phyloP scores from a whole-genome alignment of 805 yeast species.

The Jamesozyma piceae region DNA sequence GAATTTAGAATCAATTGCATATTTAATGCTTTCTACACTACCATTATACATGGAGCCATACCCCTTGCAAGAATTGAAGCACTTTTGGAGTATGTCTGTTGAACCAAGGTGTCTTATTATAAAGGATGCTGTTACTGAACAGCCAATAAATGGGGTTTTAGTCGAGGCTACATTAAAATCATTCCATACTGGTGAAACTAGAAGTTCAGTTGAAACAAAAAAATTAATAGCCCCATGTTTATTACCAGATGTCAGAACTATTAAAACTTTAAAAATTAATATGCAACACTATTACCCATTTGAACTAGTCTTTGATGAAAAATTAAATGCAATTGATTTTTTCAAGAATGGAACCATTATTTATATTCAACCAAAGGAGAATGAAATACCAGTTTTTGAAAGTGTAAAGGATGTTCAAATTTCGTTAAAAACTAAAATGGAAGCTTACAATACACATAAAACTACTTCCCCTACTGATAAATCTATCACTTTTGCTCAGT shows the following conservation, averaged over 20 bases:
- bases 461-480: background rate
- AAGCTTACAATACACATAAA: background rate
- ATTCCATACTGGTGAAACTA: background rate
- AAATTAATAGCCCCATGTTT: conserved; percentile 51
- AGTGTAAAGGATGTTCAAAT: conserved; percentile 8
- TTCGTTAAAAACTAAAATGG: conserved; percentile 9
- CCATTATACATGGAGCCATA: conserved; percentile 40
- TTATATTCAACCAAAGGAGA: conserved; percentile 16
- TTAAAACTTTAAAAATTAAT: conserved; percentile 39
- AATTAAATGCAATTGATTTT: conserved; percentile 18
- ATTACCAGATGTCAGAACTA: conserved; percentile 48
- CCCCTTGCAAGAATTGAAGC: conserved; percentile 76
- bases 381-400: conserved; percentile 1
- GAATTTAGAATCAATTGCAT: conserved; percentile 33
- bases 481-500: conserved; percentile 1
- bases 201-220: conserved; percentile 32
- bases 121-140: conserved; percentile 55
- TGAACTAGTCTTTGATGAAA: conserved; percentile 31
- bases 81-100: conserved; percentile 82
- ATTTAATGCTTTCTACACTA: conserved; percentile 60
- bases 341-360: conserved; percentile 24
- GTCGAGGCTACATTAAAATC: conserved; percentile 24
- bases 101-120: conserved; percentile 74
- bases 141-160: conserved; percentile 40
- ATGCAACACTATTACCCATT: conserved; percentile 46